phyloP scores from a whole-genome alignment of 306 rosid genomes.

The Leucaena leucocephala region DNA sequence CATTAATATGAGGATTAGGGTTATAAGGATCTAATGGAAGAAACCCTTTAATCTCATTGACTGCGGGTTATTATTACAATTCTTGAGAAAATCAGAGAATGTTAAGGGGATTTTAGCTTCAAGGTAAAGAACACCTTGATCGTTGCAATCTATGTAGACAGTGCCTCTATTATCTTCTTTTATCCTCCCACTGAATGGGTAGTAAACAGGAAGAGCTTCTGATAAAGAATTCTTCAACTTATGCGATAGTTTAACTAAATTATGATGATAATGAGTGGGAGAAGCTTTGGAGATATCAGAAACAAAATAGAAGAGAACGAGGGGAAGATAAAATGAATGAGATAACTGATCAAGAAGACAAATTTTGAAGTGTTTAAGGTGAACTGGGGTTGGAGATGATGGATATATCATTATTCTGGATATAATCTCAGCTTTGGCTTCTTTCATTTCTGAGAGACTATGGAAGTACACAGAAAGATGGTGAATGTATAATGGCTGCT shows the following conservation, averaged over 20 bases:
- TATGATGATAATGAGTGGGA: too few species aligned
- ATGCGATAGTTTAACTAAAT: neutral
- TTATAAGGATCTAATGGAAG: too few species aligned
- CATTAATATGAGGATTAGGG: too few species aligned
- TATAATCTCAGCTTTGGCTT: constrained; percentile 4
- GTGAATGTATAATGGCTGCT: too few species aligned
- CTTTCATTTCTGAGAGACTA: neutral
- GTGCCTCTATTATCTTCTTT: neutral
- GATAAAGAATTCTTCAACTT: constrained; percentile 28
- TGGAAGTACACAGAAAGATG: too few species aligned
- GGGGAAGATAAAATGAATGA: neutral
- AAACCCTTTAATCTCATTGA: neutral
- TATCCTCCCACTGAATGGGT: constrained; percentile 33
- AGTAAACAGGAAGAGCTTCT: constrained; percentile 10
- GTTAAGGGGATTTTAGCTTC: neutral
- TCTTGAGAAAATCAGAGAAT: neutral
- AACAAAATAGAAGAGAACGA: constrained; percentile 29
- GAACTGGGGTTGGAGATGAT: constrained; percentile 34
- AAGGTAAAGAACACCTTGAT: constrained; percentile 19
- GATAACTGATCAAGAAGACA: constrained; percentile 38
- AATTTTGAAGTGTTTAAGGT: constrained; percentile 24
- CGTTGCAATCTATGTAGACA: constrained; percentile 23
- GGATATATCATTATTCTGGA: constrained; percentile 24
- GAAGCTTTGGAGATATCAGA: neutral
- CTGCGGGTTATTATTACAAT: neutral